Evolutionary conservation across 1,139 yeast genomes (phyloP), one percentile per base, ranked within the genome.

Genomic region (Hansenula anomala): DNA sequence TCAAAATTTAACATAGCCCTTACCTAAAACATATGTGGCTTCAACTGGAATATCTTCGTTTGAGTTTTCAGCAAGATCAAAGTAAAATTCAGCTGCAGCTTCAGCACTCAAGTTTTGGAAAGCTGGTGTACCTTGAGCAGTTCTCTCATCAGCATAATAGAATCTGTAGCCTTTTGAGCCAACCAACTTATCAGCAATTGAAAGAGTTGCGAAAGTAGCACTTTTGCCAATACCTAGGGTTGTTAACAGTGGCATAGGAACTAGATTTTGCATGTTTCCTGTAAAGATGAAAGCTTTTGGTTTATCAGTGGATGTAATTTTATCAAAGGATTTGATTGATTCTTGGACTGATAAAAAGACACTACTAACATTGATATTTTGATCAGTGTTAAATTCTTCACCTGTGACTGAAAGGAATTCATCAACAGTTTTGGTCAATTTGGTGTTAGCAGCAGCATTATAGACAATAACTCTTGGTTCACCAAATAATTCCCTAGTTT

Each of bases 201-300:
- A 7, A 12, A 37, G 13, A 2, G 36, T 12, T 11, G 23, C 25
- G 16, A n/a, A 37, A 2, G 34, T 26, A 23, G 32, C 40, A 12
- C 31, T 11, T 25, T 37, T 37, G 22, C 40, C 40, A 11, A 37
- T 11, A 20, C 40, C 40, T 11, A 18, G 7, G 11, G 36, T 25
- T 11, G 13, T 16, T 22, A 34, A 7, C 2, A 12, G 5, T 10
- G 40, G 31, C 24, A 29, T 29, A 11, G 40, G 30, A 11, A 10
- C 12, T 4, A 37, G 4, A 15, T 33, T 33, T 33, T 37, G 40
- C 9, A 22, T 26, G 16, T 37, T 37, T n/a, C 40, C 40, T 3
- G 40, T 37, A 10, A 13, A 33, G 18, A 37, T 37, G 31, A 33
- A 37, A 8, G 34, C 15, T 16, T 37, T 37, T 24, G 39, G 39